Base-by-base conservation (phyloP, 495 filamentous ascomycete species). In the Lichenothelia convexa region DNA sequence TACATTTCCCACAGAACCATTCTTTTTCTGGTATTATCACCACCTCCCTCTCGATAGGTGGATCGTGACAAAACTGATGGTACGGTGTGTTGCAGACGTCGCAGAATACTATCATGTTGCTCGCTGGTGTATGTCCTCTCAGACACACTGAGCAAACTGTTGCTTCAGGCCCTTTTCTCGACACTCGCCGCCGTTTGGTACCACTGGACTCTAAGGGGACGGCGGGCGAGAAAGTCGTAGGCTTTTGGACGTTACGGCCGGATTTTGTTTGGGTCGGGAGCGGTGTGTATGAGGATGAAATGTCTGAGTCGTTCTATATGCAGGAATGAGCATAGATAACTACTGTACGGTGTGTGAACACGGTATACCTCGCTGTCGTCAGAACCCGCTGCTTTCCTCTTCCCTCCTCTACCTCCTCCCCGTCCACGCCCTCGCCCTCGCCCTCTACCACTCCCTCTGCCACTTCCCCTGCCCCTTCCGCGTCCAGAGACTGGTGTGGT, bases 51-150 rank as follows among this genome's bases (percentile, higher is more conserved):
- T 65, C 61, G 44, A 97, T 85, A 3, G 67, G 67, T 0, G 89
- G 85, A 44, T 89, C 71, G 54, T 94, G 86, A 48, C 89, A 95
- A 42, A 69, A 68, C 55, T 93, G 86, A 54, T 97, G 89, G 71
- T 85, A 97, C 12, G 77, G 70, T 8, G 63, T 64, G 50, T 89
- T 85, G 61, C 89, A 97, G 9, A 73, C 76, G 54, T 93, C 85
- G 58, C 89, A 97, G 52, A 93, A 89, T 5, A 95, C 89, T 38
- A 97, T 93, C 59, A 73, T 67, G 54, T 97, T 97, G 40, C 52
- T 71, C 13, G 63, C 51, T 0, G 84, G 78, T 38, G 74, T 80
- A 34, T 81, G 70, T 6, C 80, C 73, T 27, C 89, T 65, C 33
- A 75, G 68, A 57, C 89, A 97, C 45, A 73, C 64, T 39, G 73